Evolutionary conservation across 805 yeast species (phyloP).

Genomic region (Candida khao-thaluensis): DNA sequence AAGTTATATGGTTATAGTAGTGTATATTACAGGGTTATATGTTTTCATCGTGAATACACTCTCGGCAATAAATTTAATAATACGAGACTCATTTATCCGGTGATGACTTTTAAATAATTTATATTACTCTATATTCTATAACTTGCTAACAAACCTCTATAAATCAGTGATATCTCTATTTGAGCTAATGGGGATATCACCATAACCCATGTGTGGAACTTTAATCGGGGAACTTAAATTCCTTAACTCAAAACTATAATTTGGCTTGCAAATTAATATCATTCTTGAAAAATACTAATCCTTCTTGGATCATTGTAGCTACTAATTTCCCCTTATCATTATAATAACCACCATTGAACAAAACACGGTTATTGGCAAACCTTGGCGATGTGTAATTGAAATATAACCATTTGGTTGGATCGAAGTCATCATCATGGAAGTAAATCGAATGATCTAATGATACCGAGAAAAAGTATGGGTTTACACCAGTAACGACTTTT

Average conservation of each 20-base stretch:
- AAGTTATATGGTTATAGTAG: no score
- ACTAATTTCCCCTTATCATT: constrained; percentile 27
- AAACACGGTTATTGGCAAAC: constrained; percentile 28
- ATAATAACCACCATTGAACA: constrained; percentile 30
- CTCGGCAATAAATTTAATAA: no score
- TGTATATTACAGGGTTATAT: no score
- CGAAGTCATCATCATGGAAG: constrained; percentile 36
- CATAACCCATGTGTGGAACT: no score
- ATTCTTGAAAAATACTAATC: constrained; percentile 25
- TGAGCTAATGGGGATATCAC: no score
- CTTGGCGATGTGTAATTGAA: constrained; percentile 29
- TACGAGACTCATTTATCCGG: no score
- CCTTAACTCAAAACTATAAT: constrained; percentile 10
- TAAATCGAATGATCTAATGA: constrained; percentile 36
- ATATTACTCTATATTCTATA: no score
- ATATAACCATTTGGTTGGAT: constrained; percentile 33
- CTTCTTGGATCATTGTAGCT: constrained; percentile 36
- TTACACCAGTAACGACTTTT: constrained; percentile 20
- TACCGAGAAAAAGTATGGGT: constrained; percentile 29
- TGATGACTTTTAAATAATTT: no score
- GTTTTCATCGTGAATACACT: no score
- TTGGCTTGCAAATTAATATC: constrained; percentile 18
- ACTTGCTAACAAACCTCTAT: no score
- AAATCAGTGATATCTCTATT: no score
- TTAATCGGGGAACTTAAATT: no score